Conservation (phyloP, 805 yeast genomes). For the Nakazawaea anatomiae region DNA sequence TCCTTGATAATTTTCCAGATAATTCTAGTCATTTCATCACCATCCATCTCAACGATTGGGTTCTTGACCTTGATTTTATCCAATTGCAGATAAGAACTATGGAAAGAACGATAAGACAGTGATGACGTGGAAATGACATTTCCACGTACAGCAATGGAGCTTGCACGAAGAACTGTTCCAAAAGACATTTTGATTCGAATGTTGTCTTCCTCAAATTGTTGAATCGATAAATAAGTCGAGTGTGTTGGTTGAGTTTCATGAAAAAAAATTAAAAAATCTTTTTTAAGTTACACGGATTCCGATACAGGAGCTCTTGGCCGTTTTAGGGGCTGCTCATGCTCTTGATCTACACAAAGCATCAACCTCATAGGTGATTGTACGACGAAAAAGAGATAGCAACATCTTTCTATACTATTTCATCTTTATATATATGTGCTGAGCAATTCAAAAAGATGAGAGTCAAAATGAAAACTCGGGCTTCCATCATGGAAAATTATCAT, state of each 20-base stretch:
- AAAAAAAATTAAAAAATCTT: neutral
- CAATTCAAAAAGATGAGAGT: too few relatives aligned
- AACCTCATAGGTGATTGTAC: too few relatives aligned
- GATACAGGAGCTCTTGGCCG: neutral
- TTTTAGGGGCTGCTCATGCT: neutral
- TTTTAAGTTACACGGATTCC: neutral
- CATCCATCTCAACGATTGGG: slow-evolving; percentile 76
- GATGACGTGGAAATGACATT: neutral
- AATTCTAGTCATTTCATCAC: slow-evolving; percentile 84
- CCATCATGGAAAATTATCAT: too few relatives aligned
- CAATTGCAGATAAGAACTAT: slow-evolving; percentile 14
- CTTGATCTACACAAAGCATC: neutral
- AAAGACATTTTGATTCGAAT: neutral
- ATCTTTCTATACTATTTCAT: too few relatives aligned
- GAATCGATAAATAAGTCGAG: neutral
- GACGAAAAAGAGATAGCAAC: too few relatives aligned
- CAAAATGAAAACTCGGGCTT: too few relatives aligned
- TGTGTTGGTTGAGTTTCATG: neutral
- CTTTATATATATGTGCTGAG: too few relatives aligned
- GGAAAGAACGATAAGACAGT: slow-evolving; percentile 12
- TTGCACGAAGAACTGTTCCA: neutral
- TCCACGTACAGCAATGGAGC: neutral
- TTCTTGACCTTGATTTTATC: slow-evolving; percentile 62
- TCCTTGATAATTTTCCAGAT: slow-evolving; percentile 74
- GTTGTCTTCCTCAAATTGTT: neutral